These are phyloP conservation scores for Populus simonii DNA, from an alignment of 345 rosid genomes.

Conservation along the genomic window DNA sequence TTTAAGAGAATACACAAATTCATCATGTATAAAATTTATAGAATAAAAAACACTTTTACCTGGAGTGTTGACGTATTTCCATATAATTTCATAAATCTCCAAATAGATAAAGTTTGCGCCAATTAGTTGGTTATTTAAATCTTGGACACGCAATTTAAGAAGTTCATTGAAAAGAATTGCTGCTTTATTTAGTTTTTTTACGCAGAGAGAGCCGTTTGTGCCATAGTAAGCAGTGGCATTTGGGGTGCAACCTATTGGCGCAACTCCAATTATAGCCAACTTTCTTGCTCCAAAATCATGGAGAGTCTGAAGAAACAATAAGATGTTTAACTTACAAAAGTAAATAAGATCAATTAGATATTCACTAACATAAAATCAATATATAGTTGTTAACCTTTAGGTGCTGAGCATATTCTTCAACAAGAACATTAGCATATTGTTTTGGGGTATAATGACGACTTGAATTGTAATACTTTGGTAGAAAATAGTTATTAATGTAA, in stretches of 20 bases:
- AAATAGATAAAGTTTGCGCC: slow-evolving; percentile 12
- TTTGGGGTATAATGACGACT: slow-evolving; percentile 1
- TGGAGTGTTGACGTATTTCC: not conserved
- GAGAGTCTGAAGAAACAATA: not conserved
- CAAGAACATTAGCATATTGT: slow-evolving; percentile 8
- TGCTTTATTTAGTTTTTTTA: slow-evolving; percentile 6
- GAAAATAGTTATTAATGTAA: slow-evolving; percentile 15
- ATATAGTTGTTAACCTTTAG: not conserved
- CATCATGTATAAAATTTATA: no score
- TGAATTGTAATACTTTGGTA: not conserved
- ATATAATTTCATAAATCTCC: not conserved
- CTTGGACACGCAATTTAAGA: not conserved
- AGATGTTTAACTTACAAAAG: no score
- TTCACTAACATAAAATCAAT: not conserved
- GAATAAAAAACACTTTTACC: not conserved
- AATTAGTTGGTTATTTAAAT: not conserved
- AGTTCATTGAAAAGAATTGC: not conserved
- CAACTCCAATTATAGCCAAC: slow-evolving; percentile 6
- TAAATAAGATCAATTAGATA: not conserved
- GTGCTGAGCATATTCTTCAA: not conserved
- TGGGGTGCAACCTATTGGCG: slow-evolving; percentile 19
- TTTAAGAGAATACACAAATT: no score
- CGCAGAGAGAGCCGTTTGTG: slow-evolving; percentile 5
- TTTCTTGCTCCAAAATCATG: slow-evolving; percentile 16
- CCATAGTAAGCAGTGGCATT: not conserved